These are phyloP conservation scores for Venturia carpophila DNA, from an alignment of 2,329 filamentous ascomycete genomes.

Conservation along the genomic window DNA sequence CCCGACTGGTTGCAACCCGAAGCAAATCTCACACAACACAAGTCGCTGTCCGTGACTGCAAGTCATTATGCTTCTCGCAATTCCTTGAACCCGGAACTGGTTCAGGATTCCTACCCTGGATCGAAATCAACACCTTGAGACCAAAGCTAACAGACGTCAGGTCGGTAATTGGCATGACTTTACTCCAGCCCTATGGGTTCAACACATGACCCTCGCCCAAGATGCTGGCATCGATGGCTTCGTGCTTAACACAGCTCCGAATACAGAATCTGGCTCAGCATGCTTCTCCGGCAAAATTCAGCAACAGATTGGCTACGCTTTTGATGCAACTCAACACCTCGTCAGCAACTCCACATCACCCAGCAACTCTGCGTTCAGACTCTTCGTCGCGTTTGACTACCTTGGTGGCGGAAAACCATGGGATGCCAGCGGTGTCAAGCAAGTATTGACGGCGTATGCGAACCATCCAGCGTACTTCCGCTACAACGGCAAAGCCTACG, in stretches of 20 bases:
- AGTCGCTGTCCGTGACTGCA: too few relatives aligned
- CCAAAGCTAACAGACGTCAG: background rate
- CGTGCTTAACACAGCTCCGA: conserved; percentile 30
- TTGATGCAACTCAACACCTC: background rate
- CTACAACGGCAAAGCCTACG: conserved; percentile 44
- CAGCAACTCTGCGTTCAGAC: conserved; percentile 29
- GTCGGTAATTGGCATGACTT: conserved; percentile 11
- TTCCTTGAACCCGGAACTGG: too few relatives aligned
- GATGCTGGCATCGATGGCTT: conserved; percentile 36
- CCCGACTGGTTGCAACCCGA: too few relatives aligned
- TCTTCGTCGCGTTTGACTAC: conserved; percentile 36
- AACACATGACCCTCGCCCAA: conserved; percentile 31
- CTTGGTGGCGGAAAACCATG: conserved; percentile 9
- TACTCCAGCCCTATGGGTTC: background rate
- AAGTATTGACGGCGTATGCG: conserved; percentile 31
- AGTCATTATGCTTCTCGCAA: too few relatives aligned
- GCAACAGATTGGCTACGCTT: background rate
- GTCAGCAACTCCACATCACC: conserved; percentile 21
- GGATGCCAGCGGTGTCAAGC: background rate
- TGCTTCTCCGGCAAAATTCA: conserved; percentile 26
- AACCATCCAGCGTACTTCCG: conserved; percentile 40
- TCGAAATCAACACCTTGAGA: too few relatives aligned
- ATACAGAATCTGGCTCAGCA: conserved; percentile 20
- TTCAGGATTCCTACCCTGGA: too few relatives aligned
- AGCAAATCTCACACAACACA: too few relatives aligned